Percentiles rank a stretch among this genome's conserved stretches.
These are phyloP conservation scores for Aspergillus hortae DNA, from an alignment of 2,329 filamentous ascomycete genomes.

Conservation along the genomic window DNA sequence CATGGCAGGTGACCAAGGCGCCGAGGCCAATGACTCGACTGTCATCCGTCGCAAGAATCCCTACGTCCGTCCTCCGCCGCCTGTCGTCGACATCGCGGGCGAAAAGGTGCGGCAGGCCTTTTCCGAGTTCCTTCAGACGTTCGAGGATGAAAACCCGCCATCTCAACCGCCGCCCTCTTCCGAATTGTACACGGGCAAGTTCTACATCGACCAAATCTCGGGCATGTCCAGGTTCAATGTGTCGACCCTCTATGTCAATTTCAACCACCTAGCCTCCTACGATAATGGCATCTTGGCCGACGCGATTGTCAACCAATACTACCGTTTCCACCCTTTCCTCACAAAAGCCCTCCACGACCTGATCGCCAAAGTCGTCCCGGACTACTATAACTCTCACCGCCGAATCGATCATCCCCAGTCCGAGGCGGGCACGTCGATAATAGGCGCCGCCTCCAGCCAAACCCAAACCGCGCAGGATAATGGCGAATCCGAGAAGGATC, in stretches of 20 bases:
- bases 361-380: slow-evolving; percentile 89
- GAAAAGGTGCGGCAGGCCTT: slow-evolving; percentile 62
- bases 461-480: slow-evolving; percentile 53
- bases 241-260: slow-evolving; percentile 65
- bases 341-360: slow-evolving; percentile 85
- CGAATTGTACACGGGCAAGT: slow-evolving; percentile 57
- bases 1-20: slow-evolving; percentile 60
- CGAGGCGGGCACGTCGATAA: slow-evolving; percentile 62
- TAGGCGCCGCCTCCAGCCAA: slow-evolving; percentile 54
- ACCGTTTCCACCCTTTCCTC: slow-evolving; percentile 90
- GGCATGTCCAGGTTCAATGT: slow-evolving; percentile 59
- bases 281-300: slow-evolving; percentile 78
- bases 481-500: slow-evolving; percentile 50
- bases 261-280: slow-evolving; percentile 72
- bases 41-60: slow-evolving; percentile 48
- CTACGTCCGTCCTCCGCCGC: slow-evolving; percentile 52
- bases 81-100: slow-evolving; percentile 58
- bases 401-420: slow-evolving; percentile 70
- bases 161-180: slow-evolving; percentile 52
- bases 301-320: slow-evolving; percentile 86
- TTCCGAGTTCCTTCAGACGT: slow-evolving; percentile 62
- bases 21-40: slow-evolving; percentile 51
- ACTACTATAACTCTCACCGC: slow-evolving; percentile 89
- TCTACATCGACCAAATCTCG: slow-evolving; percentile 65
- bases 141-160: slow-evolving; percentile 53